Evolutionary conservation across 225 moss, liverwort and hornwort genomes (phyloP).

Genomic region (Marchantia paleacea): DNA sequence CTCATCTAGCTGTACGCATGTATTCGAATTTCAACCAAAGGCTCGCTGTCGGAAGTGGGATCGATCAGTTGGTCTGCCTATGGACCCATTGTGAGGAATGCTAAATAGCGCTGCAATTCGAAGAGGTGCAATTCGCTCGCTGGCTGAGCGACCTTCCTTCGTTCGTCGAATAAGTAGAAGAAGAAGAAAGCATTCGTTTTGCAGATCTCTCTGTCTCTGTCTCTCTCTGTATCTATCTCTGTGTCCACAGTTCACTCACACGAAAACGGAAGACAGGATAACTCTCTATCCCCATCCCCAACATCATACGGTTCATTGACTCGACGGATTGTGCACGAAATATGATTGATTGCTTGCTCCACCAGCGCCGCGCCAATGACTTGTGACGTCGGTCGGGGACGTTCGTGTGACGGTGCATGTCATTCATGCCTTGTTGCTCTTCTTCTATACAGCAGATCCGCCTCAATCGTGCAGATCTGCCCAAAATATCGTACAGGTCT

Average conservation of each 20-base stretch:
- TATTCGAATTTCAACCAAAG: neutral
- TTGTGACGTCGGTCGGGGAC: neutral
- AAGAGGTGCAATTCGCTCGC: neutral
- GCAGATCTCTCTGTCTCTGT: neutral
- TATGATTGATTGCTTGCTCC: neutral
- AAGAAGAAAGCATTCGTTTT: neutral
- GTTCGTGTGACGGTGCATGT: neutral
- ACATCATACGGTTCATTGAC: neutral
- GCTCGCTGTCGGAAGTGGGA: neutral
- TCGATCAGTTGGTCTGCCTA: neutral
- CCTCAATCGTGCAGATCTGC: slow-evolving; percentile 16
- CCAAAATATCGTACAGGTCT: slow-evolving; percentile 8
- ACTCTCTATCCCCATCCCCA: neutral
- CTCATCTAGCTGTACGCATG: slow-evolving; percentile 12
- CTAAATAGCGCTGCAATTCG: neutral
- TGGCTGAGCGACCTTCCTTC: neutral
- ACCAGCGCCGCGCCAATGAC: slow-evolving; percentile 1
- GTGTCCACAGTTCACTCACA: slow-evolving; percentile 6
- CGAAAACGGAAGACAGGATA: slow-evolving; percentile 6
- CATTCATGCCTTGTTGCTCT: neutral
- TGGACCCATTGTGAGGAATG: slow-evolving; percentile 1
- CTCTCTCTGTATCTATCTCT: neutral
- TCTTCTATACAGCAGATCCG: slow-evolving; percentile 10
- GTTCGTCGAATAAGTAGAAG: neutral
- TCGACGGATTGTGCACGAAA: neutral